Evolutionary conservation across 768 basidiomycete genomes (phyloP), one percentile per base, ranked within the genome.

Genomic region (Dentipellis sp.): DNA sequence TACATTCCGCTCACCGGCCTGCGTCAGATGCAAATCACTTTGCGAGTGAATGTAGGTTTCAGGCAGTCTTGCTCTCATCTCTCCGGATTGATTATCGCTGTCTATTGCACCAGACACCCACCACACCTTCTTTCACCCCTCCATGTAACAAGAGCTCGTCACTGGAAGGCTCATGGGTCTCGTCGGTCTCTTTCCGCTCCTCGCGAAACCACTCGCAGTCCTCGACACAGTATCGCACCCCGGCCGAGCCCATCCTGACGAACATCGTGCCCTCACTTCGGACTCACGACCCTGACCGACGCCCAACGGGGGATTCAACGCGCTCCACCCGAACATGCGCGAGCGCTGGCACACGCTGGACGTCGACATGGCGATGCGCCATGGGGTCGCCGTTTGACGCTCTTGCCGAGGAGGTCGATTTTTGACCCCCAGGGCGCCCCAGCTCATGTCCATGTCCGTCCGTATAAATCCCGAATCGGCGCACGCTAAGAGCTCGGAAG

Each of bases 341-440:
- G 93, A 97, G 68, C 82, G 94, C n/a, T 94, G 97, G 74, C 80
- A 88, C 37, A 84, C 91, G 6, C 90, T 97, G 86, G 94, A 97
- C 64, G 90, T 90, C 0, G 93, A 94, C 64, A 91, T 92, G 88
- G 91, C 88, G 53, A 78, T 90, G 66, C 86, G 88, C 35, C 17
- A 62, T 63, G 36, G 77, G 79, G 61, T 68, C 75, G 37, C 52
- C 64, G 2, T 73, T 79, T 16, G 42, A 45, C 19, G 79, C 78
- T 0, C 71, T 68, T 3, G 69, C 76, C 7, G 81, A 83, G 58
- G 76, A 78, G 58, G n/a, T n/a, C n/a, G n/a, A n/a, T n/a, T n/a
- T n/a, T n/a, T n/a, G n/a, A n/a, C n/a, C n/a, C 74, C 74, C 34
- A 77, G 78, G 17, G 35, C 55, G 45, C 29, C 68, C 57, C 38